Conservation (phyloP, 371 early-diverging fungal species). For the Mucor sp. region DNA sequence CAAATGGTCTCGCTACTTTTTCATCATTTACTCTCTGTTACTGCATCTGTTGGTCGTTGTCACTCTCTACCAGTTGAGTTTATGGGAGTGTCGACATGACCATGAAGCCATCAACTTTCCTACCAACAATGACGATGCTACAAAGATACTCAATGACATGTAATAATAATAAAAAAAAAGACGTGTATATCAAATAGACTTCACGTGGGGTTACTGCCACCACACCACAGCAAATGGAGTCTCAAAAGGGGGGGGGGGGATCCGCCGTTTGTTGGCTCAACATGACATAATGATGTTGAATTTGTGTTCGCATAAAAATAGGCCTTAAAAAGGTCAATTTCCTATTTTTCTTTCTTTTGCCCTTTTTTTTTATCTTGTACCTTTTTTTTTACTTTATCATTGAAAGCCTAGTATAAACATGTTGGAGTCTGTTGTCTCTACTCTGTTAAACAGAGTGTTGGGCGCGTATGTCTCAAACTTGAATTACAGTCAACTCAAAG, state of each 20-base stretch:
- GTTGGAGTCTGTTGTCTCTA: slow-evolving; percentile 91
- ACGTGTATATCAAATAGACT: too few relatives aligned
- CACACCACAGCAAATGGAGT: not conserved
- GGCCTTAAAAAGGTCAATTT: not conserved
- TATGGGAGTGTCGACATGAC: slow-evolving; percentile 73
- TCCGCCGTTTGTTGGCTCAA: not conserved
- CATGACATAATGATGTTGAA: not conserved
- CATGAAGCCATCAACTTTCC: slow-evolving; percentile 54
- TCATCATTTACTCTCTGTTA: slow-evolving; percentile 71
- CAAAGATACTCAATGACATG: slow-evolving; percentile 6
- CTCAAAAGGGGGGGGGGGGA: not conserved
- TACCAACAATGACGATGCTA: slow-evolving; percentile 30
- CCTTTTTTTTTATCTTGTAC: not conserved
- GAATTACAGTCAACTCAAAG: slow-evolving; percentile 92
- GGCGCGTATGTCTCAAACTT: slow-evolving; percentile 97
- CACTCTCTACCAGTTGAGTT: slow-evolving; percentile 67
- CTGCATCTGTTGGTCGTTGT: slow-evolving; percentile 81
- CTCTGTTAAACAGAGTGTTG: slow-evolving; percentile 87
- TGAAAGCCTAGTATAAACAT: slow-evolving; percentile 39
- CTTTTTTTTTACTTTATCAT: not conserved
- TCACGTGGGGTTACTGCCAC: not conserved
- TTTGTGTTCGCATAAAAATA: not conserved
- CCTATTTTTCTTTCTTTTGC: not conserved
- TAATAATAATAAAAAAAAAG: too few relatives aligned
- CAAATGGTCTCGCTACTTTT: slow-evolving; percentile 71